Conservation (phyloP, 768 basidiomycete species). For the Boletus pseudo-olivaceus region DNA sequence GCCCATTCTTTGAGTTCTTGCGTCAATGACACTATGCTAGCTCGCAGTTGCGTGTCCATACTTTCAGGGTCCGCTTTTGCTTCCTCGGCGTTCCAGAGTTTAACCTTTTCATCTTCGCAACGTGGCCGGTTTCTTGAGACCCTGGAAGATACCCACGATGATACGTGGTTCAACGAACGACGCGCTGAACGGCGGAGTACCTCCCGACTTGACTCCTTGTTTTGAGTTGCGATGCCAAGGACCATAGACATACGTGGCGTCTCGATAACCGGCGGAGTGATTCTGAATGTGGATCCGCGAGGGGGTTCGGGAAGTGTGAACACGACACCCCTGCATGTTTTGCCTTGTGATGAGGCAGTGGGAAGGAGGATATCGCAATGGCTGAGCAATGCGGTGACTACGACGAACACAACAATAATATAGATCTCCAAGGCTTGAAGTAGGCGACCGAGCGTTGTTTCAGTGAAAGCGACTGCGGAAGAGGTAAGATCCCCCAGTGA, state of each 20-base stretch:
- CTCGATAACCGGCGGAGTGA: slow-evolving; percentile 19
- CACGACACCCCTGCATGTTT: not conserved
- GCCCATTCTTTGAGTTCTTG: slow-evolving; percentile 8
- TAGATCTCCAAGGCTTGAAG: slow-evolving; percentile 61
- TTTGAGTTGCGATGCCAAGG: slow-evolving; percentile 1
- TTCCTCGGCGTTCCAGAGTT: slow-evolving; percentile 34
- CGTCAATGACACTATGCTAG: slow-evolving; percentile 2
- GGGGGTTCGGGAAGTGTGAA: slow-evolving; percentile 24
- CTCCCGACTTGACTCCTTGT: slow-evolving; percentile 10
- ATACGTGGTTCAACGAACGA: slow-evolving; percentile 28
- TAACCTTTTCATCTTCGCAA: slow-evolving; percentile 26
- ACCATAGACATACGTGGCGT: slow-evolving; percentile 27
- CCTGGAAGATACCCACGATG: slow-evolving; percentile 39
- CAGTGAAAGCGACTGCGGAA: slow-evolving; percentile 59
- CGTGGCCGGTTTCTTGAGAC: slow-evolving; percentile 25
- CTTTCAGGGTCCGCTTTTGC: slow-evolving; percentile 14
- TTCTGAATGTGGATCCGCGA: slow-evolving; percentile 26
- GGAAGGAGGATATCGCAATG: slow-evolving; percentile 10
- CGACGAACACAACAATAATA: slow-evolving; percentile 54
- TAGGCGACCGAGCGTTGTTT: slow-evolving; percentile 66
- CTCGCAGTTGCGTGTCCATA: not conserved
- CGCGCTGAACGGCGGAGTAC: slow-evolving; percentile 13
- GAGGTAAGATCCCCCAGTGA: slow-evolving; percentile 8
- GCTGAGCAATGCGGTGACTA: slow-evolving; percentile 43
- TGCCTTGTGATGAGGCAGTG: not conserved